Base-by-base conservation (phyloP, 2,329 filamentous ascomycete species). In the Colletotrichum euphorbiae region DNA sequence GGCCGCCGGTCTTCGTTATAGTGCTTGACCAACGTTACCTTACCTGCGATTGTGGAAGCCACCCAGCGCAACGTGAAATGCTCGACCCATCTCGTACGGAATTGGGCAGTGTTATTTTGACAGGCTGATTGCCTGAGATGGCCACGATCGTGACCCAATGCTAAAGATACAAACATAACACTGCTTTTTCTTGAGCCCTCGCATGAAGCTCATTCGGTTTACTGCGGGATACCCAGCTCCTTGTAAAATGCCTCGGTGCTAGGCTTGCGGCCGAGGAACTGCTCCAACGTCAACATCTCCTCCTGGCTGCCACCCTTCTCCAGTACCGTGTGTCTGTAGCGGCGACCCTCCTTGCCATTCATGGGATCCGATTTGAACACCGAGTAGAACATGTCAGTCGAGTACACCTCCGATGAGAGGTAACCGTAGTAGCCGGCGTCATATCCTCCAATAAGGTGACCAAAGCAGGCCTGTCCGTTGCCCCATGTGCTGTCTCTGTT, bases 381-480 rank as follows among this genome's bases (percentile, higher is more conserved):
- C 0, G 87, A 87, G 80, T 93, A 89, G 83, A 95, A 97, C 92
- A 97, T 95, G 79, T 97, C 93, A 28, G 91, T 87, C 21, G 90
- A 92, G 80, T 94, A 96, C 17, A 96, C 93, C 77, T 93, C 87
- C 1, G 90, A 93, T 71, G 87, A 91, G 38, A 91, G 80, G 75
- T 91, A 91, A 73, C 89, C 89, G 78, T 96, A 96, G 81, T 95
- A 95, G 48, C 92, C 92, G 33, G 93, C 92, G 77, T 95, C 93
- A 75, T 96, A 96, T 2, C 93, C 93, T 60, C 92, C 92, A 69
- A 95, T 92, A 71, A 95, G 83, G 79, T 96, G 93, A 15, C 92
- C 92, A 75, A 96, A 94, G 0, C 90, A 93, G 6, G 92, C 91
- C 75, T 94, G 89, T 12, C 92, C 91, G 73, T 94, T 87, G 45